Evolutionary conservation across 495 filamentous ascomycete species (phyloP), one percentile per base, ranked within the genome.

Genomic region (Hyaloscypha finlandica): DNA sequence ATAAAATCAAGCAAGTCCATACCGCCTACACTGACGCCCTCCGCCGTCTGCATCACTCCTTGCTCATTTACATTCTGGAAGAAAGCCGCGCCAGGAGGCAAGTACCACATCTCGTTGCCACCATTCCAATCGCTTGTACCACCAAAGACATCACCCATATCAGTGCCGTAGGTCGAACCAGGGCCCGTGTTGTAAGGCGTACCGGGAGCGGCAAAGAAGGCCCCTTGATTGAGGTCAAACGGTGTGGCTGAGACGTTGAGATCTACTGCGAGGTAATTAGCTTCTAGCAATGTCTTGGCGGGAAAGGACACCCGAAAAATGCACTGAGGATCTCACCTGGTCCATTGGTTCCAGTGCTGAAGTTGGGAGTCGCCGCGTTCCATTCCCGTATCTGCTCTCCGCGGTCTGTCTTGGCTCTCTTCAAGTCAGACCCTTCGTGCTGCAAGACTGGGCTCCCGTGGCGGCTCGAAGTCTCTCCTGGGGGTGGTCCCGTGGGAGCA

Each of bases 1-100:
- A 86, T 85, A 65, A 81, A 86, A 66, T 86, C 84, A 6, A 86
- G 77, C 70, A 86, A 60, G 62, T 86, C 84, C 9, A 86, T 71
- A 4, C 84, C 84, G 45, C 81, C 82, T 0, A 85, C 80, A 67
- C 83, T 86, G 37, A 86, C 84, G 39, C 84, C 84, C 73, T 86
- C 83, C 8, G 84, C 83, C 37, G 83, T 85, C 81, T 85, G 85
- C 42, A 83, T 83, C 30, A 85, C 83, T 5, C 75, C 75, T 62
- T 81, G 81, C 68, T 83, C 83, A 57, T 74, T 74, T 51, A 84
- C 75, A 68, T 81, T 85, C 66, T 84, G 81, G 73, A 84, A 86
- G 39, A 85, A 79, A 14, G 80, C 84, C 20, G 82, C 76, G 1
- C 83, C 84, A 14, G 84, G 76, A 3, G 83, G 83, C 19, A 85